Percentiles rank a stretch among this genome's conserved stretches.
Conservation (phyloP, 805 yeast genomes). For the Monosporozyma siamensis region DNA sequence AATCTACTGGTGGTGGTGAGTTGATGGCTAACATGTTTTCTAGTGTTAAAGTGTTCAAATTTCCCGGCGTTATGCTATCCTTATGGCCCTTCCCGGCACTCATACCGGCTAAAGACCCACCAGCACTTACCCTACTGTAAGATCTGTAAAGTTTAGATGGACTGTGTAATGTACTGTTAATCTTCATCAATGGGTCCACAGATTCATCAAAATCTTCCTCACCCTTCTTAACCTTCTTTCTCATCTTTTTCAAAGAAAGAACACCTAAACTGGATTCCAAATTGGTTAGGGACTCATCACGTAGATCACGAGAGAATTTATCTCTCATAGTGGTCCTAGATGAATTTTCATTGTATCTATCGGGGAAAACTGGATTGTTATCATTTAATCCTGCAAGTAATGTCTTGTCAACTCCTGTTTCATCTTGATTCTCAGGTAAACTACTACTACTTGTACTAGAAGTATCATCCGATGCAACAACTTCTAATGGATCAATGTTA, state of each 20-base stretch:
- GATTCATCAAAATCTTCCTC: constrained; percentile 19
- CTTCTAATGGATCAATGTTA: neutral
- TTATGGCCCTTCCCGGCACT: constrained; percentile 7
- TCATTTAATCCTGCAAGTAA: neutral
- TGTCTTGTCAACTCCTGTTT: neutral
- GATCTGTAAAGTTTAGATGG: constrained; percentile 5
- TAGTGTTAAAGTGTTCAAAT: constrained; percentile 35
- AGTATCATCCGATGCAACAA: constrained; percentile 1
- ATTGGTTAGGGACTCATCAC: constrained; percentile 15
- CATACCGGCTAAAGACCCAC: neutral
- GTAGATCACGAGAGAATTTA: constrained; percentile 6
- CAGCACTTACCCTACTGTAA: constrained; percentile 3
- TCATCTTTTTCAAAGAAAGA: constrained; percentile 23
- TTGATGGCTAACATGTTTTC: constrained; percentile 49
- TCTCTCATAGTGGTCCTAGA: neutral
- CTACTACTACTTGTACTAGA: constrained; percentile 7
- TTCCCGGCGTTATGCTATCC: constrained; percentile 8
- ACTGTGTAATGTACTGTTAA: constrained; percentile 4
- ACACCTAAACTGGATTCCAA: constrained; percentile 22
- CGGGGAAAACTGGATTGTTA: neutral
- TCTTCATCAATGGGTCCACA: constrained; percentile 25
- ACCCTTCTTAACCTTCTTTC: constrained; percentile 19
- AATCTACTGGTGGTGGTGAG: constrained; percentile 47
- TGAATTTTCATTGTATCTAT: neutral
- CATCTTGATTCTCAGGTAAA: neutral